phyloP scores from a whole-genome alignment of 768 basidiomycete genomes.

The Psilocybe cyanescens region DNA sequence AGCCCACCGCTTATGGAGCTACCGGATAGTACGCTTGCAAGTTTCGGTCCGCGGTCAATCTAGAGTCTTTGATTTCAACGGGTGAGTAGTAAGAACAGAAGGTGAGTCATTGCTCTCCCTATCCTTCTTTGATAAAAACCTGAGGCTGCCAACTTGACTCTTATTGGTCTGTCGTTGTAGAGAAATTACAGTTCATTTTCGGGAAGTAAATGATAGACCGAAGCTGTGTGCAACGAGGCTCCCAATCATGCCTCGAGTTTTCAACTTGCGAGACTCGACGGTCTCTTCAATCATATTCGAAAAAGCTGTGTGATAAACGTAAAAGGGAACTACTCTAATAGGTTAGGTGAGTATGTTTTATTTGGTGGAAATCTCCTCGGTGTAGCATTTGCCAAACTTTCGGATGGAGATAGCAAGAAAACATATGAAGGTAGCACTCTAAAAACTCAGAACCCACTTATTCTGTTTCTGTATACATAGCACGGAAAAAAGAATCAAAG shows the following conservation, averaged over 20 bases:
- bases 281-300: background rate
- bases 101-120: background rate
- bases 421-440: background rate
- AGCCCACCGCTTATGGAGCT: background rate
- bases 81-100: background rate
- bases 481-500: conserved; percentile 2
- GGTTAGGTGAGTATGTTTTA: background rate
- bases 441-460: conserved; percentile 2
- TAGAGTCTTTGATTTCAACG: background rate
- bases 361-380: conserved; percentile 7
- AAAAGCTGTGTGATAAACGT: background rate
- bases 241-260: background rate
- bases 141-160: background rate
- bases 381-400: background rate
- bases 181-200: conserved; percentile 10
- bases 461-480: background rate
- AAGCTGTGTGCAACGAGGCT: conserved; percentile 2
- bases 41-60: background rate
- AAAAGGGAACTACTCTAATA: background rate
- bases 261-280: background rate
- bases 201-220: conserved; percentile 22
- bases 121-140: background rate
- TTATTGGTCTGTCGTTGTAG: conserved; percentile 3
- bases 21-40: background rate
- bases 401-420: background rate